Base-by-base conservation (phyloP, 2,329 filamentous ascomycete genomes). In the Xylariaceae sp. region DNA sequence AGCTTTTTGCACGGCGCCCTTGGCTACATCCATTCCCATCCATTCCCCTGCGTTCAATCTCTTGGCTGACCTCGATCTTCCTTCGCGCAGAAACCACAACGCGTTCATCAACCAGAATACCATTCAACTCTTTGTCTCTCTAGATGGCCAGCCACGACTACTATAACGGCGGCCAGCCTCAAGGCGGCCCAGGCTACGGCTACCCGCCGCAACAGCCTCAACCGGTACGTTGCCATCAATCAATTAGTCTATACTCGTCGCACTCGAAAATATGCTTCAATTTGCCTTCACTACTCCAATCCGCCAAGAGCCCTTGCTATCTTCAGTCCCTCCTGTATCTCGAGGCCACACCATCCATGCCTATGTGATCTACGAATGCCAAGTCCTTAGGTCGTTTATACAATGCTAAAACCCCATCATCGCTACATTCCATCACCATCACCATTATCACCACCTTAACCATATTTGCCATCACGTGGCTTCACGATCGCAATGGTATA, bases 151-250 rank as follows among this genome's bases (percentile, higher is more conserved):
- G 65, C 61, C 52, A 67, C 54, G 66, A 69, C 47, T 71, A 71
- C 62, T 71, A 71, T 62, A 55, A 71, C 10, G 68, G 70, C 10
- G 68, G 70, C 53, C 65, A 66, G 45, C 71, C 60, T 63, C 71
- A 37, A 3, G 9, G 14, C 9, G 32, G 59, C 61, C 74, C 67
- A 48, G 67, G 63, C 53, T 66, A 68, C 37, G 63, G 70, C 49
- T 74, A 76, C 53, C 76, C 75, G 50, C 76, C 75, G 50, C 75
- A 77, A 60, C 75, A 77, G 52, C 76, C 77, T 63, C 76, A 72
- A 40, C 74, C 72, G 65, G 77, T 79, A 68, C 63, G 76, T 71
- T 26, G 50, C 48, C 42, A 32, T 52, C 48, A 54, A 41, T 50
- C 23, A 29, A 23, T 48, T 45, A 54, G 48, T 46, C 41, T 26